phyloP scores from a whole-genome alignment of 176 grass and related monocot species.

The Zea mays region Zm-B73-REFERENCE-NAM-5.0 NC_050100.1:181538501-181539000 shows the following conservation, averaged over 20 bases:
- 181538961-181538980: slow-evolving; percentile 78
- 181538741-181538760: background rate
- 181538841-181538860: slow-evolving; percentile 35
- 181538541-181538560: slow-evolving; percentile 3
- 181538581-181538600: slow-evolving; percentile 2
- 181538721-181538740: slow-evolving; percentile 13
- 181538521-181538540: slow-evolving; percentile 16
- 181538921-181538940: slow-evolving; percentile 74
- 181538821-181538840: slow-evolving; percentile 17
- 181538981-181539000: slow-evolving; percentile 77
- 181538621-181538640: slow-evolving; percentile 14
- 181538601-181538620: background rate
- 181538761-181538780: slow-evolving; percentile 10
- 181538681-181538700: slow-evolving; percentile 7
- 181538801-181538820: slow-evolving; percentile 27
- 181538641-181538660: background rate
- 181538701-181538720: background rate
- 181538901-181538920: slow-evolving; percentile 36
- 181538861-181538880: slow-evolving; percentile 28
- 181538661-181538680: background rate
- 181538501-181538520: background rate
- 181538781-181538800: background rate
- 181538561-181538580: slow-evolving; percentile 9
- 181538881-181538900: slow-evolving; percentile 34
- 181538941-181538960: slow-evolving; percentile 63